Evolutionary conservation across 2,329 filamentous ascomycete genomes (phyloP).

Genomic region (Geosmithia flava): DNA sequence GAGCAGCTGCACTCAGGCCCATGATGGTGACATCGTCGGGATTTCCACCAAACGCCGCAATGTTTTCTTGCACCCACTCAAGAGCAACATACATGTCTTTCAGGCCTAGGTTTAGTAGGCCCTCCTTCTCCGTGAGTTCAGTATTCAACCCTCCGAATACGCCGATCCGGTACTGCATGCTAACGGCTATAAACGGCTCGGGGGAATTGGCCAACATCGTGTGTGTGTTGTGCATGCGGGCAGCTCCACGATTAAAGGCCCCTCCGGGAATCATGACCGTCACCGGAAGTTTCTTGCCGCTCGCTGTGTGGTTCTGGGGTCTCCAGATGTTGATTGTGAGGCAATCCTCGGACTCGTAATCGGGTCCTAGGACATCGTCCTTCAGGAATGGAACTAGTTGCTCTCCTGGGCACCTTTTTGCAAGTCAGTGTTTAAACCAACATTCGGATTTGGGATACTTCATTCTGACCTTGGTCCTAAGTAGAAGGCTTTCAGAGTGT

Average conservation of each 20-base stretch:
- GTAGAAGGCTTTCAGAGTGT: constrained; percentile 11
- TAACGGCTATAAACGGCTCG: constrained; percentile 33
- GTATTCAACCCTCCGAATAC: constrained; percentile 48
- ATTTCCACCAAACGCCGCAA: constrained; percentile 36
- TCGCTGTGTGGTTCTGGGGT: constrained; percentile 5
- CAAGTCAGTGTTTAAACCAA: constrained; percentile 2
- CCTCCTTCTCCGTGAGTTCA: constrained; percentile 33
- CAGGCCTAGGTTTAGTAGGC: constrained; percentile 39
- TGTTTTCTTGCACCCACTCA: constrained; percentile 39
- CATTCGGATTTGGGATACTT: neutral
- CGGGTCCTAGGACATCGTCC: constrained; percentile 14
- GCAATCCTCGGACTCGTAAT: constrained; percentile 15
- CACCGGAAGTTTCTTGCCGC: constrained; percentile 11
- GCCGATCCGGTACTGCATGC: constrained; percentile 34
- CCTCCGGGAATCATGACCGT: constrained; percentile 14
- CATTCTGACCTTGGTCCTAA: constrained; percentile 8
- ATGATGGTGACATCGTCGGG: constrained; percentile 32
- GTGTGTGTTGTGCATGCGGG: constrained; percentile 21
- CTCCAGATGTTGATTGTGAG: constrained; percentile 13
- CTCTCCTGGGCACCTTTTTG: constrained; percentile 13
- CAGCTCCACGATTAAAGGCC: constrained; percentile 17
- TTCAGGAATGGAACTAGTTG: constrained; percentile 17
- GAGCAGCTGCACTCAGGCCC: constrained; percentile 26
- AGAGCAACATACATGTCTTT: constrained; percentile 34
- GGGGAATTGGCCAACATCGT: constrained; percentile 37